A percentile compares a stretch with the other conserved stretches of the same genome.
These are phyloP conservation scores for Nakazawaea ambrosiae DNA, from an alignment of 805 yeast genomes.

Conservation along the genomic window DNA sequence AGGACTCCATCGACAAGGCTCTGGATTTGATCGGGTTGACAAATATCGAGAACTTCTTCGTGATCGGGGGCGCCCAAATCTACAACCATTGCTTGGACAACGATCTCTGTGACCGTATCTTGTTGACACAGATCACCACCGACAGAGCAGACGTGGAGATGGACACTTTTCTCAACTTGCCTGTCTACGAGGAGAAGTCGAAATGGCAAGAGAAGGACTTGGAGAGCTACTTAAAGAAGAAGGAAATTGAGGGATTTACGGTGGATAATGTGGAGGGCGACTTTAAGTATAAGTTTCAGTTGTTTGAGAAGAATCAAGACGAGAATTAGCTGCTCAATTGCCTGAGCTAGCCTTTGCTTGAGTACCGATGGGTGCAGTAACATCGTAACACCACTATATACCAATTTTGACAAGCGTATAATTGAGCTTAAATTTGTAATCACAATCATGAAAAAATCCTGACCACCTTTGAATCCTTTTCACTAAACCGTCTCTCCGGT, in stretches of 20 bases:
- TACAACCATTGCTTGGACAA: constrained; percentile 50
- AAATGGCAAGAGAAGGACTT: constrained; percentile 31
- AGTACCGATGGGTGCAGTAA: no score
- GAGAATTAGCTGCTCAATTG: no score
- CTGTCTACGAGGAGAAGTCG: constrained; percentile 19
- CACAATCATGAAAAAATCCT: no score
- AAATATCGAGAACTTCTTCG: constrained; percentile 53
- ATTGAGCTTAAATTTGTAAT: no score
- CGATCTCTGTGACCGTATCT: constrained; percentile 42
- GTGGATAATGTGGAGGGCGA: constrained; percentile 30
- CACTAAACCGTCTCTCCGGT: no score
- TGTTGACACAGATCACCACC: constrained; percentile 52
- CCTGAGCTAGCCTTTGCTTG: no score
- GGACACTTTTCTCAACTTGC: constrained; percentile 62
- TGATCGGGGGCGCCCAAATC: constrained; percentile 91
- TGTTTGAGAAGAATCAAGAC: constrained; percentile 55
- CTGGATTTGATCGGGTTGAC: constrained; percentile 23
- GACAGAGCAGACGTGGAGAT: constrained; percentile 34
- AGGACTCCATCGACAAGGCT: constrained; percentile 39
- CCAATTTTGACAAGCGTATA: no score
- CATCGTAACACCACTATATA: no score
- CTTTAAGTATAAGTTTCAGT: constrained; percentile 49
- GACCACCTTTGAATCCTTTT: no score
- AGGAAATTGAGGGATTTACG: constrained; percentile 20
- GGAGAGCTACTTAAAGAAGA: constrained; percentile 30